Evolutionary conservation across 1,284 basidiomycete genomes (phyloP).

Genomic region (Chondrostereum purpureum): DNA sequence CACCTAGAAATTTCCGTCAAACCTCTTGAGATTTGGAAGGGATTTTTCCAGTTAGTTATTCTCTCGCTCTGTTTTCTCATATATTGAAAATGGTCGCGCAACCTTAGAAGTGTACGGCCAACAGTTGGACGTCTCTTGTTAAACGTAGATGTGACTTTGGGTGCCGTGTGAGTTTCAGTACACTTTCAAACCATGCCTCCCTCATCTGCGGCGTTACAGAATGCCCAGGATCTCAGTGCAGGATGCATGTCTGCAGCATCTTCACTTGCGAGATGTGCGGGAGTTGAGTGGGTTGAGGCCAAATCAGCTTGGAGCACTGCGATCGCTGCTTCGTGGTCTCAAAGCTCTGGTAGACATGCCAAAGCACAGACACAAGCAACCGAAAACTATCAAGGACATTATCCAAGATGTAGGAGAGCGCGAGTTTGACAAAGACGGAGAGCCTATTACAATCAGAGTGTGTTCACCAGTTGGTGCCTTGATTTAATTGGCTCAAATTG

Average conservation of each 20-base stretch:
- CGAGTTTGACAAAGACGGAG: constrained; percentile 27
- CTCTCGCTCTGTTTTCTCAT: not conserved
- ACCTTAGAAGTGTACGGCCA: constrained; percentile 34
- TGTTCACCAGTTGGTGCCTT: constrained; percentile 5
- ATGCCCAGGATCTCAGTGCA: constrained; percentile 19
- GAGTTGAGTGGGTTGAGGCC: constrained; percentile 12
- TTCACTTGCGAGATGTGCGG: constrained; percentile 16
- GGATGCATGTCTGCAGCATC: constrained; percentile 22
- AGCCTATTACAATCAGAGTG: constrained; percentile 23
- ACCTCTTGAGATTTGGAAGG: constrained; percentile 30
- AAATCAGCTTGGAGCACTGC: not conserved
- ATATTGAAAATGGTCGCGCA: not conserved
- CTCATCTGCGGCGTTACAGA: constrained; percentile 14
- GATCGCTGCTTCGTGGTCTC: constrained; percentile 16
- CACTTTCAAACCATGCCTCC: not conserved
- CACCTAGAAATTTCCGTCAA: constrained; percentile 15
- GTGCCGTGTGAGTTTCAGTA: constrained; percentile 25
- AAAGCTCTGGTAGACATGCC: constrained; percentile 23
- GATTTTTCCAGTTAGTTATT: constrained; percentile 28
- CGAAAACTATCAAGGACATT: constrained; percentile 27
- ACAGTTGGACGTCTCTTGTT: constrained; percentile 28
- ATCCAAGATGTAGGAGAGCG: constrained; percentile 23
- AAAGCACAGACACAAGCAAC: constrained; percentile 17
- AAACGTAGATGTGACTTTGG: constrained; percentile 35
- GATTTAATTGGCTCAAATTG: not conserved